phyloP scores from a whole-genome alignment of 805 yeast species.

The Lipomyces starkeyi region DNA sequence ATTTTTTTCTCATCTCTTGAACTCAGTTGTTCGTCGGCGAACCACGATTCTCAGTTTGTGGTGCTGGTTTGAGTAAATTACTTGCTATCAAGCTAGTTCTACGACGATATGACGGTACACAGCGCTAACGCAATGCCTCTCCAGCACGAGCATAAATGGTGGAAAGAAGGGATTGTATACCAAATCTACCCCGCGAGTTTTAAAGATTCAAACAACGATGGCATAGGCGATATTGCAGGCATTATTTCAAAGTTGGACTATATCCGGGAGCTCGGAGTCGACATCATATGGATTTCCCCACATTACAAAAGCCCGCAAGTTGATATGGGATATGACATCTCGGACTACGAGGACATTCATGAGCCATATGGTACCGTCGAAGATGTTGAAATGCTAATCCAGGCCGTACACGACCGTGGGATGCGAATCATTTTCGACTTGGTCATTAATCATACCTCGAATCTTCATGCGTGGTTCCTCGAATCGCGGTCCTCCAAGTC shows the following conservation, averaged over 20 bases:
- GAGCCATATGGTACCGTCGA: slow-evolving; percentile 61
- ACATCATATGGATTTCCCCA: slow-evolving; percentile 64
- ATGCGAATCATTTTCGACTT: slow-evolving; percentile 60
- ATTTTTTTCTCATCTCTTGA: no score
- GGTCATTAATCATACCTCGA: slow-evolving; percentile 64
- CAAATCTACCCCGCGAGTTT: slow-evolving; percentile 68
- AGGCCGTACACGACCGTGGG: slow-evolving; percentile 56
- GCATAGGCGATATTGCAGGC: slow-evolving; percentile 63
- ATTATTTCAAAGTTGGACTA: slow-evolving; percentile 59
- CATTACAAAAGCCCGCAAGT: slow-evolving; percentile 64
- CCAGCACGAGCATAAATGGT: slow-evolving; percentile 45
- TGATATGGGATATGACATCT: slow-evolving; percentile 68
- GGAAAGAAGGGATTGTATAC: slow-evolving; percentile 63
- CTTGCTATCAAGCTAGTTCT: no score
- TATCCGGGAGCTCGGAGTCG: slow-evolving; percentile 56
- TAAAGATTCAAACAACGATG: slow-evolving; percentile 65
- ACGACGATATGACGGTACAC: no score
- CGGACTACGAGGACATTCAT: slow-evolving; percentile 59
- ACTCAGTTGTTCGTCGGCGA: no score
- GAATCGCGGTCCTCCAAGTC: slow-evolving; percentile 58
- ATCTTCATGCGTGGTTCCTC: slow-evolving; percentile 56
- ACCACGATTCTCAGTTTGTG: no score
- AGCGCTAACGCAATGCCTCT: not conserved
- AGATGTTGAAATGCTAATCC: slow-evolving; percentile 57
- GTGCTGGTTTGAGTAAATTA: no score